Evolutionary conservation across 2,329 filamentous ascomycete species (phyloP).

Genomic region (Aspergillus pseudoviridinutans): DNA sequence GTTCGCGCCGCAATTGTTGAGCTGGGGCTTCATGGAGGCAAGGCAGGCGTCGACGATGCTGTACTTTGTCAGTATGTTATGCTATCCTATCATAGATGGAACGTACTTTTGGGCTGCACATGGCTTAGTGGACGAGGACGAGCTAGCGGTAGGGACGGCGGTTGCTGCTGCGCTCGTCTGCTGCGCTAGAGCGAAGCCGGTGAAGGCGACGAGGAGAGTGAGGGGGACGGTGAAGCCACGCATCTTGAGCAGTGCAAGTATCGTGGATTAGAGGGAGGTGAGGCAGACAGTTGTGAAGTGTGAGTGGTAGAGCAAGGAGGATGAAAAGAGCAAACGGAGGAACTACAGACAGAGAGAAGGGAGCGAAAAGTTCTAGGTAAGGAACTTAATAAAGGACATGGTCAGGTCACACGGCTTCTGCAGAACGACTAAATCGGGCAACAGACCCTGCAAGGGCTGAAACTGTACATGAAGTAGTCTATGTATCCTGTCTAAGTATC

Average conservation of each 20-base stretch:
- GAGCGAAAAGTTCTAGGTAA: not conserved
- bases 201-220: not conserved
- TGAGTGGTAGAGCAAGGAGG: not conserved
- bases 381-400: not conserved
- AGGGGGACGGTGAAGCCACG: not conserved
- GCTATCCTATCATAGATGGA: not conserved
- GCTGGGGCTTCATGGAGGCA: slow-evolving; percentile 35
- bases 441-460: not conserved
- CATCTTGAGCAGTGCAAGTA: not conserved
- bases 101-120: slow-evolving; percentile 18
- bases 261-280: not conserved
- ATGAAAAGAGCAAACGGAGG: not conserved
- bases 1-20: slow-evolving; percentile 43
- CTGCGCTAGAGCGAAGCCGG: not conserved
- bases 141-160: not conserved
- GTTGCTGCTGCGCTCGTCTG: not conserved
- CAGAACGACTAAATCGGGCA: not conserved
- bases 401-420: not conserved
- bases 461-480: not conserved
- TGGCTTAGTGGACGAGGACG: not conserved
- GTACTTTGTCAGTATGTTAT: not conserved
- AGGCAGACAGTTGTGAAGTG: not conserved
- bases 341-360: not conserved
- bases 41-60: slow-evolving; percentile 53
- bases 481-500: too few species aligned